Percentiles rank a stretch among this genome's conserved stretches.
Conservation (phyloP, 306 rosid genomes). For the Pyrus betulifolia region DNA sequence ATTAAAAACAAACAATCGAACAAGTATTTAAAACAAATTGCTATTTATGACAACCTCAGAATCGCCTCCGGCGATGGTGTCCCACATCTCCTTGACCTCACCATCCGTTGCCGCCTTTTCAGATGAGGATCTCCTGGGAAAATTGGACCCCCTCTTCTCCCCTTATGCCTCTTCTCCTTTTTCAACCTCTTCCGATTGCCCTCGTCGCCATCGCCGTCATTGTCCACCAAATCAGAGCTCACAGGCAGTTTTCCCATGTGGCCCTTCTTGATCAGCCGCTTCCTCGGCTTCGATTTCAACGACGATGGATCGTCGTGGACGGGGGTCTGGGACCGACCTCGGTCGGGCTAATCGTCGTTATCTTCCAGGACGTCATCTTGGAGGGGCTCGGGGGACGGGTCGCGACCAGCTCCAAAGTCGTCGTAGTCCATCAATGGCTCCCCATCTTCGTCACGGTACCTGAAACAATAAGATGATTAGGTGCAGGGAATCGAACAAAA, state of each 20-base stretch:
- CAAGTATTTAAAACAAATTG: not conserved
- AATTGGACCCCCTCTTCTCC: slow-evolving; percentile 53
- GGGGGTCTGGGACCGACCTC: slow-evolving; percentile 74
- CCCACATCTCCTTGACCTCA: slow-evolving; percentile 99
- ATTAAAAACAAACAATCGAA: not conserved
- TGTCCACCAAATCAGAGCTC: slow-evolving; percentile 48
- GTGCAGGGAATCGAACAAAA: slow-evolving; percentile 8
- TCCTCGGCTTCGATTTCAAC: slow-evolving; percentile 60
- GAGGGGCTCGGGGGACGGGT: slow-evolving; percentile 58
- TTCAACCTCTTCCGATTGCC: slow-evolving; percentile 37
- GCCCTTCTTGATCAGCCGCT: slow-evolving; percentile 81
- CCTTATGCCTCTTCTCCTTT: slow-evolving; percentile 71
- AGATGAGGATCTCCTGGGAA: slow-evolving; percentile 47
- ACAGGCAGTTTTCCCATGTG: slow-evolving; percentile 30
- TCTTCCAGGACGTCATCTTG: slow-evolving; percentile 49
- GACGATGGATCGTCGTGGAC: slow-evolving; percentile 51
- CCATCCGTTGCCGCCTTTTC: slow-evolving; percentile 71
- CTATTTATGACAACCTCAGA: slow-evolving; percentile 54
- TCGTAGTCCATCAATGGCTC: slow-evolving; percentile 91
- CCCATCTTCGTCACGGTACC: slow-evolving; percentile 94
- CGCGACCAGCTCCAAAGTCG: slow-evolving; percentile 62
- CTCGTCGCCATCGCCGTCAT: slow-evolving; percentile 42
- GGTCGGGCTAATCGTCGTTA: slow-evolving; percentile 43
- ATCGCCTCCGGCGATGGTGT: slow-evolving; percentile 72
- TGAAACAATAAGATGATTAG: slow-evolving; percentile 11